Evolutionary conservation across 202 grass and related monocot species (phyloP).

Genomic region (Brachypodium distachyon): DNA sequence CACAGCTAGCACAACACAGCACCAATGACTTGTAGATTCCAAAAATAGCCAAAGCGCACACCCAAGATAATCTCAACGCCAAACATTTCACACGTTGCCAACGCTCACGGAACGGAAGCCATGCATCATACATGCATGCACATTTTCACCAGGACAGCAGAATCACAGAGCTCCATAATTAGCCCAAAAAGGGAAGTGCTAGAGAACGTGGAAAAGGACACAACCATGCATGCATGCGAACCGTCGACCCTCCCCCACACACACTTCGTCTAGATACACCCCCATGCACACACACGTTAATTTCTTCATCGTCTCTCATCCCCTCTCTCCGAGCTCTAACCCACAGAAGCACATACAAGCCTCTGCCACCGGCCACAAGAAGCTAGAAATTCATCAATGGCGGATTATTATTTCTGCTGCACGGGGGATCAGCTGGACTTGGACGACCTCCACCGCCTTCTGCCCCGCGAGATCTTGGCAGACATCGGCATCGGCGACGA

Average conservation of each 20-base stretch:
- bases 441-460: slow-evolving; percentile 20
- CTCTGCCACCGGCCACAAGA: not conserved
- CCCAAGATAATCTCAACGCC: not conserved
- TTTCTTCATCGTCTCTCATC: no score
- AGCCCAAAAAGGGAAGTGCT: not conserved
- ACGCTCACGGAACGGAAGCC: not conserved
- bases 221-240: not conserved
- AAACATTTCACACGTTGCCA: not conserved
- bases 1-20: not conserved
- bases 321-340: no score
- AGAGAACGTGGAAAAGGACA: not conserved
- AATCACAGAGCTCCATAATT: not conserved
- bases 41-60: not conserved
- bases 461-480: slow-evolving; percentile 23
- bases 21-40: not conserved
- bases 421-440: slow-evolving; percentile 24
- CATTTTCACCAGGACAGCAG: not conserved
- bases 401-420: not conserved
- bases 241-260: no score
- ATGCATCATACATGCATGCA: no score
- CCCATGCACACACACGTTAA: no score
- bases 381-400: not conserved
- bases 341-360: not conserved
- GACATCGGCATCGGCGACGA: slow-evolving; percentile 22
- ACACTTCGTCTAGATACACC: no score